These are phyloP conservation scores for Globisporangium spiculum DNA, from an alignment of 352 stramenopile genomes.

Conservation along the genomic window DNA sequence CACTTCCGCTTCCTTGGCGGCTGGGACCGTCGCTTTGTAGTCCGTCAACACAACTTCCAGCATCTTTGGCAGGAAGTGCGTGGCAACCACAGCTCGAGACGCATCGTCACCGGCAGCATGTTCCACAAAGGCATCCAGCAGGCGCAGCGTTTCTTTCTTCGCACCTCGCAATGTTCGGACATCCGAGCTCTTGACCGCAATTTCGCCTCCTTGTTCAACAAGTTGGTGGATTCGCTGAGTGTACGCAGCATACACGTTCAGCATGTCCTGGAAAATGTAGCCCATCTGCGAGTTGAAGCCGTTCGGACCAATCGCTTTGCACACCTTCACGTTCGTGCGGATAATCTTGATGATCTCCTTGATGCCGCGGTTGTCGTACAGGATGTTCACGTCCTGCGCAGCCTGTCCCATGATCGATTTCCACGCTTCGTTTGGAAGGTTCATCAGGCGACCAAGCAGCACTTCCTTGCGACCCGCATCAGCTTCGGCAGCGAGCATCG, in stretches of 20 bases:
- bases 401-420: slow-evolving; percentile 84
- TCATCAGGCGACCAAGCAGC: slow-evolving; percentile 94
- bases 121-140: slow-evolving; percentile 97
- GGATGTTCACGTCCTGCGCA: slow-evolving; percentile 66
- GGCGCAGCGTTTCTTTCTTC: slow-evolving; percentile 96
- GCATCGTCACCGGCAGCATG: slow-evolving; percentile 65
- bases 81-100: slow-evolving; percentile 82
- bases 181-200: slow-evolving; percentile 93
- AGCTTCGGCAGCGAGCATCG: slow-evolving; percentile 77
- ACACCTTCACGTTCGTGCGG: slow-evolving; percentile 97
- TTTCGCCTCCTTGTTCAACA: slow-evolving; percentile 88
- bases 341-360: slow-evolving; percentile 98
- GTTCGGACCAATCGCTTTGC: slow-evolving; percentile 91
- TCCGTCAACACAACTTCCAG: slow-evolving; percentile 96
- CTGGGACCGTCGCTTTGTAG: slow-evolving; percentile 87
- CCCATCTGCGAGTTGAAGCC: slow-evolving; percentile 98
- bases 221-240: slow-evolving; percentile 94
- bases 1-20: slow-evolving; percentile 90
- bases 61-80: slow-evolving; percentile 95
- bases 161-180: slow-evolving; percentile 93
- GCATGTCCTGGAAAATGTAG: slow-evolving; percentile 98
- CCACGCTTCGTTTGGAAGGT: slow-evolving; percentile 92
- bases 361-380: slow-evolving; percentile 77
- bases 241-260: slow-evolving; percentile 99
- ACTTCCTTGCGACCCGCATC: slow-evolving; percentile 85